These are phyloP conservation scores for Stropharia rugosoannulata DNA, from an alignment of 768 basidiomycete species.

Conservation along the genomic window DNA sequence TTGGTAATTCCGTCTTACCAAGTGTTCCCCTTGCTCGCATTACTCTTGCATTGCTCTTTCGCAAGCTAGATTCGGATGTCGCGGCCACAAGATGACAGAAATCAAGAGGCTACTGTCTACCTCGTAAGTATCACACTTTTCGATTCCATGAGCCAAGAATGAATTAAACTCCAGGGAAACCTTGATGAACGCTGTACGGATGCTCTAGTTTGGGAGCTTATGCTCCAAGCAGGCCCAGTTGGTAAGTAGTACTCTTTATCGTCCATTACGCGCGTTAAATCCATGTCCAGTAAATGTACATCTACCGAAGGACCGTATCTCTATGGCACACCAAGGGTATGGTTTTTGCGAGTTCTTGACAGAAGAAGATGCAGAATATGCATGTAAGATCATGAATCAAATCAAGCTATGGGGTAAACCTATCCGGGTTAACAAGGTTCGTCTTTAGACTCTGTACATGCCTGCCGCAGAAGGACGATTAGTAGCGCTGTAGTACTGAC, in stretches of 20 bases:
- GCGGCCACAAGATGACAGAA: constrained; percentile 83
- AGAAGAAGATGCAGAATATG: constrained; percentile 99
- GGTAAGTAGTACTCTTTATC: constrained; percentile 51
- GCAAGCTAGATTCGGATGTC: constrained; percentile 40
- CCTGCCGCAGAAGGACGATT: not conserved
- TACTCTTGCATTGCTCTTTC: not conserved
- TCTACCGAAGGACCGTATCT: constrained; percentile 96
- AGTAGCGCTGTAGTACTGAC: constrained; percentile 7
- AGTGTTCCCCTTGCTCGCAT: not conserved
- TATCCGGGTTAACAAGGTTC: constrained; percentile 96
- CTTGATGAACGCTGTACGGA: constrained; percentile 94
- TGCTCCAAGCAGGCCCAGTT: constrained; percentile 98
- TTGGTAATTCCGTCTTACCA: not conserved
- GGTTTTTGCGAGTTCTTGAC: constrained; percentile 99
- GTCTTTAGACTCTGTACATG: constrained; percentile 24
- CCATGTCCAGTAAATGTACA: constrained; percentile 83
- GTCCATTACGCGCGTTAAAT: not conserved
- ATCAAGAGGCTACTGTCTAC: constrained; percentile 91
- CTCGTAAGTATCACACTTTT: constrained; percentile 43
- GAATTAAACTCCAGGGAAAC: constrained; percentile 66
- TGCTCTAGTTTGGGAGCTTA: constrained; percentile 95
- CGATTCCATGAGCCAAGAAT: constrained; percentile 5
- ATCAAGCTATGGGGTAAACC: constrained; percentile 99
- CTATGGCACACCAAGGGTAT: constrained; percentile 98
- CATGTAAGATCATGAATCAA: constrained; percentile 99